A percentile compares a stretch with the other conserved stretches of the same genome.
Evolutionary conservation across 108 stramenopile species (phyloP).

Genomic region (Conticribra weissflogii): DNA sequence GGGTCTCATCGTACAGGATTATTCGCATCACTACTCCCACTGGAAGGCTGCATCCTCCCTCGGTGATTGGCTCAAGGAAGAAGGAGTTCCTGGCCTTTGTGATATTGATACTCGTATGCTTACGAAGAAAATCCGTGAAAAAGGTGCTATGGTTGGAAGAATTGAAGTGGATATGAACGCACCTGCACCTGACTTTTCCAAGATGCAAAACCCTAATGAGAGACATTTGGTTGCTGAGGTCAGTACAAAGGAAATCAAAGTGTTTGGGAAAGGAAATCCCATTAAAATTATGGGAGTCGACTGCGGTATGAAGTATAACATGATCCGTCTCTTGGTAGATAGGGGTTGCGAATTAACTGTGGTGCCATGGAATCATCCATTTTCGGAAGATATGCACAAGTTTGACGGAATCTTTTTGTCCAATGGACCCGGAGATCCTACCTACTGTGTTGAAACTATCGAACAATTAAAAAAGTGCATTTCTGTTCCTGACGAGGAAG

Average conservation of each 20-base stretch:
- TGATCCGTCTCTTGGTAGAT: constrained; percentile 93
- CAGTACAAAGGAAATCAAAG: constrained; percentile 77
- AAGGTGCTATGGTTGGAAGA: constrained; percentile 91
- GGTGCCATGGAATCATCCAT: constrained; percentile 94
- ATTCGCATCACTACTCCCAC: constrained; percentile 92
- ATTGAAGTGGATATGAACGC: constrained; percentile 84
- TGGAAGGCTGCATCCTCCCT: constrained; percentile 95
- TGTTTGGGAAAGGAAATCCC: constrained; percentile 92
- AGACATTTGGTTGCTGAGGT: constrained; percentile 95
- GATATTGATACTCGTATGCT: constrained; percentile 96
- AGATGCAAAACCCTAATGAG: constrained; percentile 85
- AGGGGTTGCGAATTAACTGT: constrained; percentile 94
- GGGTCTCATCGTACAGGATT: constrained; percentile 94
- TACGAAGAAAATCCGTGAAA: constrained; percentile 97
- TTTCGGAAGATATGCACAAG: constrained; percentile 84
- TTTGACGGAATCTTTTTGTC: constrained; percentile 96
- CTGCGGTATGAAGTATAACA: constrained; percentile 99
- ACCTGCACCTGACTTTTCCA: constrained; percentile 57
- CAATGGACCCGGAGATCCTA: constrained; percentile 98
- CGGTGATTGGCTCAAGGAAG: constrained; percentile 96
- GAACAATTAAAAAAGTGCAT: constrained; percentile 78
- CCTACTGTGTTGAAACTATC: constrained; percentile 87
- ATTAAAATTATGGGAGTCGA: constrained; percentile 94
- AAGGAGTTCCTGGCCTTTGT: constrained; percentile 91
- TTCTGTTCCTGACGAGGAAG: constrained; percentile 69